Conservation (phyloP, 148 eudicot genomes). For the Camellia granthamiana region DNA sequence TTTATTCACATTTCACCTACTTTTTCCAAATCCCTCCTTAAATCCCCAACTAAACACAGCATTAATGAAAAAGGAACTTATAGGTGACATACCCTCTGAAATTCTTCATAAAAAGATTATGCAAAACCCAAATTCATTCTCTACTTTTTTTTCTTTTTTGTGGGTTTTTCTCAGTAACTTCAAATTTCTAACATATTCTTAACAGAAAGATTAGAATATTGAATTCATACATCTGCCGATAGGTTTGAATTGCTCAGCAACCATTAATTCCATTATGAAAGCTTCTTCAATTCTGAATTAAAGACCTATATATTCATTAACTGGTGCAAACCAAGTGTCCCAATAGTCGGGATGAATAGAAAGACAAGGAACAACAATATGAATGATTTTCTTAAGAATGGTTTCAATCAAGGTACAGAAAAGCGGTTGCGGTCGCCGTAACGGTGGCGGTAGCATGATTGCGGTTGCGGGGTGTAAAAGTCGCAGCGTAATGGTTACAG, state of each 20-base stretch:
- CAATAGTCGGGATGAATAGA: not conserved
- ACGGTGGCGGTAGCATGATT: too few relatives aligned
- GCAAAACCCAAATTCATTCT: too few relatives aligned
- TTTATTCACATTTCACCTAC: too few relatives aligned
- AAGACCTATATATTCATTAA: not conserved
- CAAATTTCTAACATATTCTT: not conserved
- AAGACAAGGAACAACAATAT: not conserved
- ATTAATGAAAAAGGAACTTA: too few relatives aligned
- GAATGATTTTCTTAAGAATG: not conserved
- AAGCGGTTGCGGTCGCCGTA: too few relatives aligned
- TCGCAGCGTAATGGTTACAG: too few relatives aligned
- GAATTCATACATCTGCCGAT: not conserved
- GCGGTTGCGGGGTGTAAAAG: too few relatives aligned
- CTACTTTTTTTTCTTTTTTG: not conserved
- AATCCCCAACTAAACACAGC: too few relatives aligned
- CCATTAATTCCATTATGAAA: not conserved
- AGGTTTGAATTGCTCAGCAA: not conserved
- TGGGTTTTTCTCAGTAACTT: not conserved
- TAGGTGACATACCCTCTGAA: too few relatives aligned
- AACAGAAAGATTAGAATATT: not conserved
- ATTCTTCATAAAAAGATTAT: too few relatives aligned
- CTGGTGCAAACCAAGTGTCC: not conserved
- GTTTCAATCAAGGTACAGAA: not conserved
- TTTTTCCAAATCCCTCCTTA: too few relatives aligned
- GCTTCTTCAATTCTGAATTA: not conserved